Evolutionary conservation across 140 eudicot species (phyloP).

Genomic region (Bidens hawaiensis): DNA sequence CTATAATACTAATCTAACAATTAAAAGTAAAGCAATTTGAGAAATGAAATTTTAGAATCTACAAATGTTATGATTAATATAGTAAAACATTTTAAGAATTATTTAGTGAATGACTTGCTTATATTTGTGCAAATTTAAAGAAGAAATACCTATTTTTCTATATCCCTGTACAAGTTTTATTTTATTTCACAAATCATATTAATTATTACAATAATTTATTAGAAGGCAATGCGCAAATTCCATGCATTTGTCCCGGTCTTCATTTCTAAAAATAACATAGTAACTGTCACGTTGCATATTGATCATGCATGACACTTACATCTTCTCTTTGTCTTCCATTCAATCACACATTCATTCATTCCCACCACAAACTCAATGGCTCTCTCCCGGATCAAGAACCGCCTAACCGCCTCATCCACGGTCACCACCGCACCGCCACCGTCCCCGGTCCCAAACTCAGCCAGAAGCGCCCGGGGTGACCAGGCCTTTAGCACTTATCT

Average conservation of each 20-base stretch:
- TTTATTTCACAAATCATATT: too few relatives aligned
- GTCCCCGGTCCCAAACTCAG: constrained; percentile 51
- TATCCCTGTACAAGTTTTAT: too few relatives aligned
- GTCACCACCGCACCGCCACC: constrained; percentile 49
- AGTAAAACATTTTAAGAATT: too few relatives aligned
- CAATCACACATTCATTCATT: constrained; percentile 5
- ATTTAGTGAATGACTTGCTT: too few relatives aligned
- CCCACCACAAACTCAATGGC: constrained; percentile 26
- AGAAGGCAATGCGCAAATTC: neutral
- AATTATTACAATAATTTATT: too few relatives aligned
- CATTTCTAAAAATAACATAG: constrained; percentile 2
- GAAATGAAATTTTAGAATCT: too few relatives aligned
- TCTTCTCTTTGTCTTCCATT: constrained; percentile 21
- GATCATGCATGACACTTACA: constrained; percentile 10
- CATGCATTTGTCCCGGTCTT: neutral
- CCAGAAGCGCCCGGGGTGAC: constrained; percentile 37
- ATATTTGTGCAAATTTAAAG: too few relatives aligned
- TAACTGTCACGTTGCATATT: neutral
- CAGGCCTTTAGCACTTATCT: constrained; percentile 39
- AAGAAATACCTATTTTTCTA: too few relatives aligned
- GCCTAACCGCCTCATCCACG: constrained; percentile 20
- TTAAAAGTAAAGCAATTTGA: too few relatives aligned
- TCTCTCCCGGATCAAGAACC: constrained; percentile 28
- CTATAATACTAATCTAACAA: too few relatives aligned
- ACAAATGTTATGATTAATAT: too few relatives aligned